Conservation (phyloP, 352 stramenopile species). For the Globisporangium megalacanthum region DNA sequence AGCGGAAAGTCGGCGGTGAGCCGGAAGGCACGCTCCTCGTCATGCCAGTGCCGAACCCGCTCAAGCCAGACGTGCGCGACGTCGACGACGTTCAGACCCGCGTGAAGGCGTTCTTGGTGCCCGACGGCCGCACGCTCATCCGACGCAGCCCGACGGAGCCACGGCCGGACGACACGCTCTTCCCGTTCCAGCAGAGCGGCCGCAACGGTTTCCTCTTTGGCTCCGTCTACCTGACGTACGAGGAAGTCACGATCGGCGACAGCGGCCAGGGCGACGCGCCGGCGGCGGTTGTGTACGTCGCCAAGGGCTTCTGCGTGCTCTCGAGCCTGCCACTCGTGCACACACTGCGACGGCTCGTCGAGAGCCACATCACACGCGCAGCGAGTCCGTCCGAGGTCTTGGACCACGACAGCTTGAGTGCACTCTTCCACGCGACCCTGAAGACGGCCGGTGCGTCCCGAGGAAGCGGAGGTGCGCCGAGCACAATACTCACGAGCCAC, state of each 20-base stretch:
- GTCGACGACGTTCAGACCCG: constrained; percentile 39
- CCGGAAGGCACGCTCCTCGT: constrained; percentile 44
- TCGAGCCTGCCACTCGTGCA: constrained; percentile 60
- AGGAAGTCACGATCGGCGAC: constrained; percentile 35
- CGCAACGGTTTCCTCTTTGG: constrained; percentile 69
- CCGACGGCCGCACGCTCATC: constrained; percentile 51
- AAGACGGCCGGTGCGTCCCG: not conserved
- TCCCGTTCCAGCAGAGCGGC: constrained; percentile 75
- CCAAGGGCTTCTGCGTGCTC: constrained; percentile 65
- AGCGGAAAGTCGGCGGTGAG: constrained; percentile 37
- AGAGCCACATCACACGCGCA: constrained; percentile 37
- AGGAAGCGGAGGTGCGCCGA: constrained; percentile 13
- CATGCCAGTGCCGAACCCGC: constrained; percentile 38
- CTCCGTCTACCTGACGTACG: constrained; percentile 75
- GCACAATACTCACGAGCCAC: constrained; percentile 20
- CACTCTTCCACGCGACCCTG: constrained; percentile 29
- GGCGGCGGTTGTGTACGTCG: constrained; percentile 30
- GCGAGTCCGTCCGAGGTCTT: constrained; percentile 37
- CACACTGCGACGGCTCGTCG: constrained; percentile 49
- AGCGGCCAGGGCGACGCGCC: constrained; percentile 18
- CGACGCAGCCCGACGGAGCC: constrained; percentile 22
- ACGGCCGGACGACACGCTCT: constrained; percentile 51
- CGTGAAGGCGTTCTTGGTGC: constrained; percentile 71
- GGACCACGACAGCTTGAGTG: constrained; percentile 33
- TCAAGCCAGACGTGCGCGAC: constrained; percentile 17